phyloP scores from a whole-genome alignment of 2,329 filamentous ascomycete genomes.

The Beauveria scarabaeidicola region DNA sequence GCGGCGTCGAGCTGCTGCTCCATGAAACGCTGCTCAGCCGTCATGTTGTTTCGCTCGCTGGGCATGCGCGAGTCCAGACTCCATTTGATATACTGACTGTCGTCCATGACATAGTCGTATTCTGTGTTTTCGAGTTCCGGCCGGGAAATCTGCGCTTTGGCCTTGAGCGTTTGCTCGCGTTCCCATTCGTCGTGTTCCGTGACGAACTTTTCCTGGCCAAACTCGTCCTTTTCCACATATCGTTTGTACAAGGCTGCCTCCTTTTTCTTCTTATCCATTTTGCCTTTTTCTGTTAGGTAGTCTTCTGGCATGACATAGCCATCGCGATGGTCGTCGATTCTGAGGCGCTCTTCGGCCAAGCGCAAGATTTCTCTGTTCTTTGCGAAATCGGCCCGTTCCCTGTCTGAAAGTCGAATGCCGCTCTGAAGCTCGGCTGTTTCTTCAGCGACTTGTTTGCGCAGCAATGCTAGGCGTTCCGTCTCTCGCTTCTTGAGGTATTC shows the following conservation, averaged over 20 bases:
- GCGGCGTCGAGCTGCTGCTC: slow-evolving; percentile 79
- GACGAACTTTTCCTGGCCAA: slow-evolving; percentile 79
- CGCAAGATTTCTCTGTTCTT: slow-evolving; percentile 76
- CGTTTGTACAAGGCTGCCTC: slow-evolving; percentile 83
- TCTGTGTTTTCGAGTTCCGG: slow-evolving; percentile 70
- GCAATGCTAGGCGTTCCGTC: slow-evolving; percentile 71
- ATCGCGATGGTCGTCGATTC: slow-evolving; percentile 85
- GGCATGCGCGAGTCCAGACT: slow-evolving; percentile 64
- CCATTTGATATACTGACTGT: slow-evolving; percentile 80
- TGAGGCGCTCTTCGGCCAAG: slow-evolving; percentile 73
- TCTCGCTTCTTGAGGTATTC: slow-evolving; percentile 93
- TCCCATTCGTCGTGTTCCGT: slow-evolving; percentile 98
- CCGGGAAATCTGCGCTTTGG: slow-evolving; percentile 73
- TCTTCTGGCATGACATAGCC: slow-evolving; percentile 92
- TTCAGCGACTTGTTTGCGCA: slow-evolving; percentile 83
- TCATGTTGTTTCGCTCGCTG: slow-evolving; percentile 62
- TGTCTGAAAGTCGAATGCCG: slow-evolving; percentile 64
- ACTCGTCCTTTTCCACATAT: slow-evolving; percentile 80
- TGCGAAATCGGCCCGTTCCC: slow-evolving; percentile 80
- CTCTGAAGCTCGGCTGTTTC: slow-evolving; percentile 74
- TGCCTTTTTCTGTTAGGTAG: slow-evolving; percentile 89
- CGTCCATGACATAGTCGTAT: slow-evolving; percentile 90
- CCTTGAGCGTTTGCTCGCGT: slow-evolving; percentile 76
- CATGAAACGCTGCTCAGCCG: slow-evolving; percentile 69
- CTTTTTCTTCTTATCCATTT: slow-evolving; percentile 79